phyloP scores from a whole-genome alignment of 192 early-diverging fungal species.

The Coemansia pectinata region DNA sequence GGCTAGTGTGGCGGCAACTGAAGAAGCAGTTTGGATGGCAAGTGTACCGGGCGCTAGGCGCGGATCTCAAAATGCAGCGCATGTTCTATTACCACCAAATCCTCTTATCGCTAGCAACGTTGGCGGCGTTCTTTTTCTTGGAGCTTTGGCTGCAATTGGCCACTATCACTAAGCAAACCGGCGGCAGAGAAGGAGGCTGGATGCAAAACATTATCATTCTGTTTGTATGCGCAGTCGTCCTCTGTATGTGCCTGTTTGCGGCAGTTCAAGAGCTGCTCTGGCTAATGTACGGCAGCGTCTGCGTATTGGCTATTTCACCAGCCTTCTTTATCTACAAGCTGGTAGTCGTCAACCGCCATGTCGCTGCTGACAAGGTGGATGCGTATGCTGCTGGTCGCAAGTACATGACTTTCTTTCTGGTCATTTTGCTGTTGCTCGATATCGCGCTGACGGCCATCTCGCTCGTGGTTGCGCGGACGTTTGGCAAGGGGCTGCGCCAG shows the following conservation, averaged over 20 bases:
- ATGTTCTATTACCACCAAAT: constrained; percentile 44
- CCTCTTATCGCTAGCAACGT: constrained; percentile 26
- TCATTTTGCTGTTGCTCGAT: constrained; percentile 21
- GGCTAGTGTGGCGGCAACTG: constrained; percentile 37
- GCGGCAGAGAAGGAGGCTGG: constrained; percentile 17
- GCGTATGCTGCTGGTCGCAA: constrained; percentile 7
- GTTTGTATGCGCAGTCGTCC: constrained; percentile 4
- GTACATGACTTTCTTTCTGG: constrained; percentile 28
- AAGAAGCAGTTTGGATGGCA: constrained; percentile 53
- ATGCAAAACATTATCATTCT: constrained; percentile 14
- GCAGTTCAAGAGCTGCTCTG: constrained; percentile 34
- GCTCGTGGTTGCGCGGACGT: constrained; percentile 20
- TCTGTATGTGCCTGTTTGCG: constrained; percentile 29
- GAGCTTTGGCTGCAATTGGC: constrained; percentile 56
- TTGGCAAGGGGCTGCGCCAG: constrained; percentile 32
- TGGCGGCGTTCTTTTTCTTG: constrained; percentile 42
- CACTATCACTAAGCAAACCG: constrained; percentile 42
- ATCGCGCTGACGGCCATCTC: constrained; percentile 8
- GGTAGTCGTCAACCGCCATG: constrained; percentile 20
- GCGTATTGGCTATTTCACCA: constrained; percentile 4
- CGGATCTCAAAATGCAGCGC: constrained; percentile 53
- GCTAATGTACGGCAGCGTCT: constrained; percentile 38
- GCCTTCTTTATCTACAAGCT: constrained; percentile 47
- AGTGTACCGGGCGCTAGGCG: constrained; percentile 48
- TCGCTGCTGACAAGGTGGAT: background rate